Evolutionary conservation across 305 asterid species (phyloP).

Genomic region (Solanum aculeatissimum): DNA sequence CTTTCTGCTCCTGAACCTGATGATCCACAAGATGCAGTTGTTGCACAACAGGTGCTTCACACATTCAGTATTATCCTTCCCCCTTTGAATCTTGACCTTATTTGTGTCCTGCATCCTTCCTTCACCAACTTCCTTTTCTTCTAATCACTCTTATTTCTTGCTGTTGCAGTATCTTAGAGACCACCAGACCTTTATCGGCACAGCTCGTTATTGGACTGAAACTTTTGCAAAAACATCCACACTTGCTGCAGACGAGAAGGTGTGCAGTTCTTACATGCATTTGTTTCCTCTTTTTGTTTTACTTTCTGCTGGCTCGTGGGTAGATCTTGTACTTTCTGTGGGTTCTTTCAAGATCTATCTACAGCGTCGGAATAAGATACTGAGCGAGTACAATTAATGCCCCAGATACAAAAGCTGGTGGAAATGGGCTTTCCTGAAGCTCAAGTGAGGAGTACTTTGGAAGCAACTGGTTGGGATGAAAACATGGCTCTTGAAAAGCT

Average conservation of each 20-base stretch:
- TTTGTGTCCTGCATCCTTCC: neutral
- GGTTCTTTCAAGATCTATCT: neutral
- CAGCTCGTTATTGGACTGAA: slow-evolving; percentile 98
- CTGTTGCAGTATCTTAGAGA: slow-evolving; percentile 53
- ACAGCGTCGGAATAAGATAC: neutral
- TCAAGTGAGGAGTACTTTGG: slow-evolving; percentile 48
- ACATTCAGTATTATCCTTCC: neutral
- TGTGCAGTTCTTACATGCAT: slow-evolving; percentile 9
- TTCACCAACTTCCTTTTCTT: neutral
- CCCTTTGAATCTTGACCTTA: neutral
- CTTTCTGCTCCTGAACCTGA: slow-evolving; percentile 92
- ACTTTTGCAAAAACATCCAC: slow-evolving; percentile 71
- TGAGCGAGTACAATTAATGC: neutral
- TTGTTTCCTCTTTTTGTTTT: neutral
- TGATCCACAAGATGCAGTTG: slow-evolving; percentile 97
- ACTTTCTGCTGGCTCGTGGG: neutral
- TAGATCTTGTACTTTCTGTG: neutral
- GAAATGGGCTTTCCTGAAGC: slow-evolving; percentile 94
- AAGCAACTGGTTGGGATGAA: slow-evolving; percentile 75
- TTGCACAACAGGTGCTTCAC: slow-evolving; percentile 69
- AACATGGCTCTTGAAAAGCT: slow-evolving; percentile 93
- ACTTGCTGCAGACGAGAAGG: slow-evolving; percentile 83
- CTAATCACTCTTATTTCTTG: slow-evolving; percentile 2
- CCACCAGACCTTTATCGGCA: slow-evolving; percentile 55
- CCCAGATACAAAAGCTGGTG: slow-evolving; percentile 73